Evolutionary conservation across 306 rosid genomes (phyloP).

Genomic region (Sechiopsis laciniata): DNA sequence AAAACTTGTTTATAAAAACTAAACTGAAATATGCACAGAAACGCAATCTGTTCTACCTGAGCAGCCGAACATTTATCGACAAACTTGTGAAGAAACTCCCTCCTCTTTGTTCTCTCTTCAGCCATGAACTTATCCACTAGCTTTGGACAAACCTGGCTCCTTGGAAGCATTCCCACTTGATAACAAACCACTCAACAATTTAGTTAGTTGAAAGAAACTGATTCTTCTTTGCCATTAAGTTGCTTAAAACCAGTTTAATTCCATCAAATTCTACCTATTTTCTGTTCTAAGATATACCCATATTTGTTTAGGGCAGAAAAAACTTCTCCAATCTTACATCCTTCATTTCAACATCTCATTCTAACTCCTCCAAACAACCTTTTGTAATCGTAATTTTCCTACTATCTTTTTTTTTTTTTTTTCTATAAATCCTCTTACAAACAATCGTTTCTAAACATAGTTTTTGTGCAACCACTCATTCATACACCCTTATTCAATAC

Average conservation of each 20-base stretch:
- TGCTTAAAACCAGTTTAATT: background rate
- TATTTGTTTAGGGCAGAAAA: too few relatives aligned
- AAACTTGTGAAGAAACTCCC: constrained; percentile 53
- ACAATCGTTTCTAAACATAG: too few relatives aligned
- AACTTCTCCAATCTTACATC: too few relatives aligned
- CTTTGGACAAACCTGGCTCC: constrained; percentile 54
- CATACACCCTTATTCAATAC: too few relatives aligned
- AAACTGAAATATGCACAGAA: background rate
- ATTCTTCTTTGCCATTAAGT: background rate
- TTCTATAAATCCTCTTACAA: too few relatives aligned
- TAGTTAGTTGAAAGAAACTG: background rate
- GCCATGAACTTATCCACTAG: constrained; percentile 52
- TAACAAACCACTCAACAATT: constrained; percentile 1
- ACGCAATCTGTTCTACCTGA: constrained; percentile 33
- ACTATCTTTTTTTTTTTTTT: too few relatives aligned
- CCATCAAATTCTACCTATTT: background rate
- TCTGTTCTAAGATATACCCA: background rate
- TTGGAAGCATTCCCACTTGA: constrained; percentile 74
- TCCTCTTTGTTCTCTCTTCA: constrained; percentile 57
- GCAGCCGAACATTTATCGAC: constrained; percentile 50
- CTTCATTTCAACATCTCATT: too few relatives aligned
- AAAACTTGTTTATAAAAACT: background rate
- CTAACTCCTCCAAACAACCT: too few relatives aligned
- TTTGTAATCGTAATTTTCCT: too few relatives aligned
- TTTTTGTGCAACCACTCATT: too few relatives aligned